Percentiles rank a stretch among this genome's conserved stretches.
These are phyloP conservation scores for Wickerhamiella occidentalis DNA, from an alignment of 805 yeast species.

Conservation along the genomic window DNA sequence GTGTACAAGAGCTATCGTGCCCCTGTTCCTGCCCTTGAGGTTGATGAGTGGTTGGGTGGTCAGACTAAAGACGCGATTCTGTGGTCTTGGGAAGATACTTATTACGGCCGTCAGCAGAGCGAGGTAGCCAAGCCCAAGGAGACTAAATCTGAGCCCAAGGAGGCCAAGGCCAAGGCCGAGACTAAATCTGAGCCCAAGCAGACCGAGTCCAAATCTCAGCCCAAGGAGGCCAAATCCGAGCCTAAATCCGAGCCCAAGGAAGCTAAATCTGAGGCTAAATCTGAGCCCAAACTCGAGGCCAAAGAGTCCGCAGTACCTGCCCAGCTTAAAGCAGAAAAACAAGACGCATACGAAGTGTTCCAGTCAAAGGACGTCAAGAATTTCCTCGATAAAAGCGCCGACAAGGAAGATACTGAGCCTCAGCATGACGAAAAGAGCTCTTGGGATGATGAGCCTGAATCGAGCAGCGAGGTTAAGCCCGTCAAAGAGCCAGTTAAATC, in stretches of 20 bases:
- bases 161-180: slow-evolving; percentile 6
- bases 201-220: slow-evolving; percentile 11
- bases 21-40: slow-evolving; percentile 59
- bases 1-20: slow-evolving; percentile 89
- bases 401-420: slow-evolving; percentile 25
- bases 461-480: slow-evolving; percentile 14
- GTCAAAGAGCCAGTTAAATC: slow-evolving; percentile 25
- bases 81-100: slow-evolving; percentile 61
- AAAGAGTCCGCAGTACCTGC: slow-evolving; percentile 21
- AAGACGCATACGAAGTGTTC: slow-evolving; percentile 38
- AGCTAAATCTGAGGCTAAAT: slow-evolving; percentile 5
- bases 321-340: slow-evolving; percentile 31
- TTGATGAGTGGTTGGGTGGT: slow-evolving; percentile 71
- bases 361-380: slow-evolving; percentile 37
- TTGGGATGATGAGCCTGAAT: slow-evolving; percentile 31
- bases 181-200: slow-evolving; percentile 11
- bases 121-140: slow-evolving; percentile 6
- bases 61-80: slow-evolving; percentile 69
- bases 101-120: slow-evolving; percentile 46
- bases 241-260: slow-evolving; percentile 8
- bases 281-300: slow-evolving; percentile 16
- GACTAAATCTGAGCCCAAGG: slow-evolving; percentile 6
- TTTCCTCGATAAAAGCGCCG: slow-evolving; percentile 38
- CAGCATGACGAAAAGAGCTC: slow-evolving; percentile 17
- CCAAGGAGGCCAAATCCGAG: slow-evolving; percentile 9